phyloP scores from a whole-genome alignment of 345 rosid genomes.

The Diplotaxis tenuifolia region DNA sequence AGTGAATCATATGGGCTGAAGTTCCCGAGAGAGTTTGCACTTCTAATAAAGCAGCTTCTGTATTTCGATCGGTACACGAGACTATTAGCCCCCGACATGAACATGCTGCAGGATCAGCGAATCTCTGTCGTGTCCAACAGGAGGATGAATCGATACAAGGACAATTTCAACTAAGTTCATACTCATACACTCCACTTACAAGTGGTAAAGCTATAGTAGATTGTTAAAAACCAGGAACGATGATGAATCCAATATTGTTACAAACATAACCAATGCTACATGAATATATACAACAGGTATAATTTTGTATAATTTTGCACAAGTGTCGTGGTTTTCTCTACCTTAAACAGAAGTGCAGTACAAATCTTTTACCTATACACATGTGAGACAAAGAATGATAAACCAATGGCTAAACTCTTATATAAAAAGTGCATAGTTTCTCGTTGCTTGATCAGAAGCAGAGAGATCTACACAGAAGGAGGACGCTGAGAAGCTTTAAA shows the following conservation, averaged over 20 bases:
- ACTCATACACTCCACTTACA: not conserved
- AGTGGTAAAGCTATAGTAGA: conserved; percentile 12
- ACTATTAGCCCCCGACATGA: conserved; percentile 81
- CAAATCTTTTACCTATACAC: conserved; percentile 28
- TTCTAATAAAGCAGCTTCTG: conserved; percentile 95
- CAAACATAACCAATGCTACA: conserved; percentile 13
- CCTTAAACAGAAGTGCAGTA: conserved; percentile 20
- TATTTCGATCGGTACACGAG: conserved; percentile 93
- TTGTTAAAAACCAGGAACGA: conserved; percentile 16
- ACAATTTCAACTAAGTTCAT: conserved; percentile 45
- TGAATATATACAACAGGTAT: conserved; percentile 14
- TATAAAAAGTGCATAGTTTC: not conserved
- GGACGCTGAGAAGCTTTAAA: conserved; percentile 36
- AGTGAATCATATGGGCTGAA: conserved; percentile 88
- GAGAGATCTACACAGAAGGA: conserved; percentile 26
- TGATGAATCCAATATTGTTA: conserved; percentile 27
- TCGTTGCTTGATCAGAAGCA: conserved; percentile 23
- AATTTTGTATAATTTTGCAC: conserved; percentile 19
- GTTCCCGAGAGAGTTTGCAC: conserved; percentile 93
- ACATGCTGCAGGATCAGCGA: conserved; percentile 98
- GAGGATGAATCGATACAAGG: conserved; percentile 45
- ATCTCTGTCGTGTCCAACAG: conserved; percentile 70
- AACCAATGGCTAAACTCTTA: conserved; percentile 30
- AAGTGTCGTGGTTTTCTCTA: conserved; percentile 21
- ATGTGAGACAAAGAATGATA: conserved; percentile 34